Conservation (phyloP, 2,329 filamentous ascomycete genomes). For the Juglanconis oblonga region DNA sequence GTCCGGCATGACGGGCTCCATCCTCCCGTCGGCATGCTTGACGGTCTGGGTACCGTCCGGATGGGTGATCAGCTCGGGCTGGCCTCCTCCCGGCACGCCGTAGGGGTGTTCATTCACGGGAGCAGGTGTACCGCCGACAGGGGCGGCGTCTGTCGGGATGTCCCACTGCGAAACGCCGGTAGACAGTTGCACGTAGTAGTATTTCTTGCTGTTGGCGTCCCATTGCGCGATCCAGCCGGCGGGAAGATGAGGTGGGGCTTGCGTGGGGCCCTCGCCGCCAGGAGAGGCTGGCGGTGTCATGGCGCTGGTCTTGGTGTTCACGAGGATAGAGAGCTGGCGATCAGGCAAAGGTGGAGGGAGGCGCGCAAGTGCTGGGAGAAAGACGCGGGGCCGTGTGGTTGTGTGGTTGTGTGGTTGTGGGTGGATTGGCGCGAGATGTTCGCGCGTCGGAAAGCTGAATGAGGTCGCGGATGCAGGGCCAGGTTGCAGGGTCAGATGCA, state of each 20-base stretch:
- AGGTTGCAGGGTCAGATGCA: too few species aligned
- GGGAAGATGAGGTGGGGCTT: constrained; percentile 58
- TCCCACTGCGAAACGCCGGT: constrained; percentile 74
- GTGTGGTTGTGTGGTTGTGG: too few species aligned
- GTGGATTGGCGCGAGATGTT: too few species aligned
- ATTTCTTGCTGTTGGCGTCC: constrained; percentile 62
- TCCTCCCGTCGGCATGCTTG: constrained; percentile 56
- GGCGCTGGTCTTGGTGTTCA: neutral
- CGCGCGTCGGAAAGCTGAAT: too few species aligned
- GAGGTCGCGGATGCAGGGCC: too few species aligned
- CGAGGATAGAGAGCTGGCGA: neutral
- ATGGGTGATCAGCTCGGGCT: constrained; percentile 57
- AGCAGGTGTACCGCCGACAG: constrained; percentile 58
- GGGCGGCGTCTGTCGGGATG: constrained; percentile 62
- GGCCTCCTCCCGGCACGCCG: constrained; percentile 42
- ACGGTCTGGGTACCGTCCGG: constrained; percentile 61
- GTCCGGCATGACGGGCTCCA: constrained; percentile 55
- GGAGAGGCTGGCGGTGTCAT: constrained; percentile 60
- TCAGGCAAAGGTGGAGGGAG: neutral
- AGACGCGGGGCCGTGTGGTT: too few species aligned
- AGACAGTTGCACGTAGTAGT: constrained; percentile 70
- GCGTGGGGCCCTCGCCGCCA: constrained; percentile 57
- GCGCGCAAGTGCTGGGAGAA: neutral
- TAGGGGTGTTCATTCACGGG: constrained; percentile 60
- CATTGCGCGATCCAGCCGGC: constrained; percentile 69